Evolutionary conservation across 495 filamentous ascomycete genomes (phyloP).

Genomic region (Penicillium odoratum): DNA sequence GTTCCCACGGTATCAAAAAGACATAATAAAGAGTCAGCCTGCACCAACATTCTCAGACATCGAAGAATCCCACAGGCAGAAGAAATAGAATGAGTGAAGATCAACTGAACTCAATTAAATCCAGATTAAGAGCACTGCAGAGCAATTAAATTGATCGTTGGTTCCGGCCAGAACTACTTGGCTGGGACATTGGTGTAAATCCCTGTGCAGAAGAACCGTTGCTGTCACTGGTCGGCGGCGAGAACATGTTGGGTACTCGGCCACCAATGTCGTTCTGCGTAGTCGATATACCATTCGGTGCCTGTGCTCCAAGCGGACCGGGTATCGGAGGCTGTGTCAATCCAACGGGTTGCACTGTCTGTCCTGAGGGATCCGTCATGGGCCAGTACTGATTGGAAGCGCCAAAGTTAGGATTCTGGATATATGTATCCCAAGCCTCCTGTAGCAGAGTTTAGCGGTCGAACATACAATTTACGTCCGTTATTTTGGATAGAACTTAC

Average conservation of each 20-base stretch:
- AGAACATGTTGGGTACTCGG: constrained; percentile 21
- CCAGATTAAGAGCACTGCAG: neutral
- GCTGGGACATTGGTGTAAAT: constrained; percentile 19
- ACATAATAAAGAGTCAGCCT: neutral
- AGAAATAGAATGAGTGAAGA: neutral
- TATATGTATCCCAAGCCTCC: constrained; percentile 59
- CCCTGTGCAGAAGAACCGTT: constrained; percentile 15
- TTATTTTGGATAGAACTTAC: constrained; percentile 46
- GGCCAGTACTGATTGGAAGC: constrained; percentile 49
- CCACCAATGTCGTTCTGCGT: constrained; percentile 7
- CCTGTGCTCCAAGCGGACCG: constrained; percentile 16
- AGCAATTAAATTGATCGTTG: constrained; percentile 10
- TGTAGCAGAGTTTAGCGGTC: constrained; percentile 18
- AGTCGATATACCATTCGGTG: constrained; percentile 8
- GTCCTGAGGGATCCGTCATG: constrained; percentile 37
- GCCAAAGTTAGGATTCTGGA: constrained; percentile 52
- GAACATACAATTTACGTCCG: too few species aligned
- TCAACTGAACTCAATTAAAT: neutral
- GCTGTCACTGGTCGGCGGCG: constrained; percentile 20
- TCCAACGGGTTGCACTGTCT: constrained; percentile 19
- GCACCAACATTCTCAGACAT: neutral
- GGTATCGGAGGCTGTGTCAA: constrained; percentile 19
- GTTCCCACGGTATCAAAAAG: neutral
- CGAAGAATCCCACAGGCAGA: neutral
- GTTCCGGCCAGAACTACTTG: constrained; percentile 12